Percentiles rank a stretch among this genome's conserved stretches.
phyloP scores from a whole-genome alignment of 495 filamentous ascomycete species.

The Paragyromitra xinjiangensis region DNA sequence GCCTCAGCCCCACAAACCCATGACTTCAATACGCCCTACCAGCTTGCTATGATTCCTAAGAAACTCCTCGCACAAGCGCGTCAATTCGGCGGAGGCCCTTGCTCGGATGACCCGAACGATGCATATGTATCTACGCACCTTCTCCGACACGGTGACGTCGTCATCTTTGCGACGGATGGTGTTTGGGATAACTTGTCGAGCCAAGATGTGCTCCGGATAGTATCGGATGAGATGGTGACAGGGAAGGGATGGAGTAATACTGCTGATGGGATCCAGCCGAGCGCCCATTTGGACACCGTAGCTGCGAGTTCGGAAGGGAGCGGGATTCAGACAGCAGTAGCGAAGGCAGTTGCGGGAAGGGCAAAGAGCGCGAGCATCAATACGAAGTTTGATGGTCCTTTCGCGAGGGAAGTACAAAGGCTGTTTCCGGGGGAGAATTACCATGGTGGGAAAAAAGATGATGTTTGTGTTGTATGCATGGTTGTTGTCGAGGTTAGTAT shows the following conservation, averaged over 20 bases:
- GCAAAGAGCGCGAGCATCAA: slow-evolving; percentile 87
- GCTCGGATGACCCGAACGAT: slow-evolving; percentile 83
- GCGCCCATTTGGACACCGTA: slow-evolving; percentile 38
- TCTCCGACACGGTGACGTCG: slow-evolving; percentile 87
- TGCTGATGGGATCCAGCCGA: slow-evolving; percentile 59
- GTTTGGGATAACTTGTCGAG: slow-evolving; percentile 97
- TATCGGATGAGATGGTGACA: slow-evolving; percentile 75
- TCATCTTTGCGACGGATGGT: slow-evolving; percentile 91
- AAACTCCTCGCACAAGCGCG: slow-evolving; percentile 77
- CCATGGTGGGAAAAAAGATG: slow-evolving; percentile 68
- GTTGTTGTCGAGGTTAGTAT: slow-evolving; percentile 54
- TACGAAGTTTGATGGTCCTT: slow-evolving; percentile 82
- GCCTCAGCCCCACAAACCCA: slow-evolving; percentile 89
- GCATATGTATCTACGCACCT: slow-evolving; percentile 78
- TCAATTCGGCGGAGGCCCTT: slow-evolving; percentile 80
- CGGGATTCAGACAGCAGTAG: slow-evolving; percentile 76
- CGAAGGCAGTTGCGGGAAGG: slow-evolving; percentile 75
- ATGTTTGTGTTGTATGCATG: slow-evolving; percentile 59
- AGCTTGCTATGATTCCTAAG: slow-evolving; percentile 86
- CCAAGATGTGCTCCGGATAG: slow-evolving; percentile 81
- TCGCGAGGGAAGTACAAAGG: slow-evolving; percentile 88
- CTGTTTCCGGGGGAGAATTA: slow-evolving; percentile 85
- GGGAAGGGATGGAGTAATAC: slow-evolving; percentile 76
- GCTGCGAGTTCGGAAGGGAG: slow-evolving; percentile 37
- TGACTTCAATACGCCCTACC: slow-evolving; percentile 96